phyloP scores from a whole-genome alignment of 1,284 basidiomycete genomes.

The Cutaneotrichosporon sp. region DNA sequence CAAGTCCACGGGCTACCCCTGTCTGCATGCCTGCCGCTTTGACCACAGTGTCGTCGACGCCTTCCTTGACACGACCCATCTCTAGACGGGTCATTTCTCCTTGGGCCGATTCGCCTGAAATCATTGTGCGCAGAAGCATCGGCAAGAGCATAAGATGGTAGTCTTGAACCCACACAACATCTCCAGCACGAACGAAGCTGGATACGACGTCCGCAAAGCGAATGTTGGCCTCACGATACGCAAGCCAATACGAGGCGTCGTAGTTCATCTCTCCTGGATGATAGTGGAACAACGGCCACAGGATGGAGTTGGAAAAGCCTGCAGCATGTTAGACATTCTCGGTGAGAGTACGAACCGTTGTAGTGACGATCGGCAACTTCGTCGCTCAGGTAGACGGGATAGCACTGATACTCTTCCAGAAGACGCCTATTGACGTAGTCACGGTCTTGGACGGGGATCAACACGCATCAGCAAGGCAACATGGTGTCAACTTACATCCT shows the following conservation, averaged over 20 bases:
- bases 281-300: slow-evolving; percentile 99
- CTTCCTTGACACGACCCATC: slow-evolving; percentile 68
- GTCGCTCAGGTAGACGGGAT: slow-evolving; percentile 95
- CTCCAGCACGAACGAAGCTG: slow-evolving; percentile 68
- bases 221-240: slow-evolving; percentile 94
- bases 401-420: slow-evolving; percentile 90
- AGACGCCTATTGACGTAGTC: slow-evolving; percentile 79
- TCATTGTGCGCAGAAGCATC: slow-evolving; percentile 80
- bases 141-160: slow-evolving; percentile 98
- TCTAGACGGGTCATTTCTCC: slow-evolving; percentile 64
- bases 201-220: slow-evolving; percentile 85
- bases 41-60: slow-evolving; percentile 58
- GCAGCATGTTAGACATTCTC: background rate
- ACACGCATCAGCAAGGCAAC: slow-evolving; percentile 27
- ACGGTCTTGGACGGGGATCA: slow-evolving; percentile 82
- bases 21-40: slow-evolving; percentile 40
- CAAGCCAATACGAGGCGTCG: slow-evolving; percentile 96
- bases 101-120: slow-evolving; percentile 63
- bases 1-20: slow-evolving; percentile 24
- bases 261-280: slow-evolving; percentile 99
- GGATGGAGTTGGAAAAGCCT: slow-evolving; percentile 93
- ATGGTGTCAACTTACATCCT: slow-evolving; percentile 38
- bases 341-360: slow-evolving; percentile 57
- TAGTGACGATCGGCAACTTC: slow-evolving; percentile 97
- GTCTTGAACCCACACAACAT: slow-evolving; percentile 99